A percentile compares a stretch with the other conserved stretches of the same genome.
These are phyloP conservation scores for Graphilbum fragrans DNA, from an alignment of 2,329 filamentous ascomycete genomes.

Conservation along the genomic window DNA sequence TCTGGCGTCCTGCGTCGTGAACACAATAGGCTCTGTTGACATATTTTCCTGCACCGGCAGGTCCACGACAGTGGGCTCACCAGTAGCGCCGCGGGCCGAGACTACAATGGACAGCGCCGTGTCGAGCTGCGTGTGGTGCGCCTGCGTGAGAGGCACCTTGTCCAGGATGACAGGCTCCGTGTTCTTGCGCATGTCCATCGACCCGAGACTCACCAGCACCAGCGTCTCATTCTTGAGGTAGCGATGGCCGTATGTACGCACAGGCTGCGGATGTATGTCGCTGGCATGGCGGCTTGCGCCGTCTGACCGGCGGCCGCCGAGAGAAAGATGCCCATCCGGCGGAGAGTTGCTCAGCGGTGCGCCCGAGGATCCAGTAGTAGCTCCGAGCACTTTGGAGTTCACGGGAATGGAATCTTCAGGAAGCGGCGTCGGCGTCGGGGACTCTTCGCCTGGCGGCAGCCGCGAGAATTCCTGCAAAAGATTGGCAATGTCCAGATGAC, in stretches of 20 bases:
- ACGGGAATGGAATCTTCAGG: background rate
- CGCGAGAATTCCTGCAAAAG: slow-evolving; percentile 46
- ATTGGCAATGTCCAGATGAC: slow-evolving; percentile 70
- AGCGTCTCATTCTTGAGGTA: slow-evolving; percentile 85
- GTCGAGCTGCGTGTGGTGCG: slow-evolving; percentile 85
- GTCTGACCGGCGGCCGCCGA: slow-evolving; percentile 46
- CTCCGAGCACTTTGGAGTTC: too few species aligned
- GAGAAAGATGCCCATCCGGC: slow-evolving; percentile 42
- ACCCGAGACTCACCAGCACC: slow-evolving; percentile 83
- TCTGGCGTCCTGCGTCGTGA: slow-evolving; percentile 63
- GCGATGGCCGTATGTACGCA: slow-evolving; percentile 92
- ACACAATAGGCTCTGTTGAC: slow-evolving; percentile 84
- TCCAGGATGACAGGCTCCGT: slow-evolving; percentile 76
- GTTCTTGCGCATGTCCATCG: slow-evolving; percentile 84
- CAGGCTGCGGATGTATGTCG: slow-evolving; percentile 41
- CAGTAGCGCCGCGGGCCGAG: slow-evolving; percentile 70
- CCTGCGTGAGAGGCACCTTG: slow-evolving; percentile 73
- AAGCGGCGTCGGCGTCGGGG: slow-evolving; percentile 15
- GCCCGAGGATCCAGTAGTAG: too few species aligned
- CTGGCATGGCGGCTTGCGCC: slow-evolving; percentile 14
- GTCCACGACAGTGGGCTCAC: slow-evolving; percentile 82
- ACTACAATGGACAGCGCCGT: slow-evolving; percentile 88
- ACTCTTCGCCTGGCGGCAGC: slow-evolving; percentile 14
- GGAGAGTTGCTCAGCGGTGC: slow-evolving; percentile 21
- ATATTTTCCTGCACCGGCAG: slow-evolving; percentile 90